phyloP scores from a whole-genome alignment of 2,329 filamentous ascomycete species.

The Aspergillus niger region DNA sequence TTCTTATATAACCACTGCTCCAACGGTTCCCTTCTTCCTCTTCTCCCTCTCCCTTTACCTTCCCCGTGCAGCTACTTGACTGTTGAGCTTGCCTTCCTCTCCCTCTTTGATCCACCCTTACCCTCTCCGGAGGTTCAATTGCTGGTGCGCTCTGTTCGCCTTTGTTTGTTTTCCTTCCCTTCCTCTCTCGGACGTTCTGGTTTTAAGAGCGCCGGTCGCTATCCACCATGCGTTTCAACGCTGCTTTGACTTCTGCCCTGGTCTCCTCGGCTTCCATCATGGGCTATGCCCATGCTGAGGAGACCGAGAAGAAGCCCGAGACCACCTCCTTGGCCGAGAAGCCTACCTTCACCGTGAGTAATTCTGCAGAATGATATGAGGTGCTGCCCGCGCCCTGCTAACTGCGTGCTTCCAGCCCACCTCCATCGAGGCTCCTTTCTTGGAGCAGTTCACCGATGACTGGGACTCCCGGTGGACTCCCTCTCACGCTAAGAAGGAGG shows the following conservation, averaged over 20 bases:
- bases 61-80: slow-evolving; percentile 7
- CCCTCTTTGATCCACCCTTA: slow-evolving; percentile 2
- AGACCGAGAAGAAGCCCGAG: slow-evolving; percentile 61
- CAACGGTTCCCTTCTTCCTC: slow-evolving; percentile 24
- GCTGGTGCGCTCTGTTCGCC: slow-evolving; percentile 20
- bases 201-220: neutral
- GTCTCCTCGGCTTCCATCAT: slow-evolving; percentile 70
- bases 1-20: slow-evolving; percentile 36
- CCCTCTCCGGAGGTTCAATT: slow-evolving; percentile 25
- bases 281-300: slow-evolving; percentile 67
- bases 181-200: neutral
- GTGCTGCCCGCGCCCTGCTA: slow-evolving; percentile 14
- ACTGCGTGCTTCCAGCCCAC: slow-evolving; percentile 65
- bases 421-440: slow-evolving; percentile 84
- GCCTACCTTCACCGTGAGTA: slow-evolving; percentile 84
- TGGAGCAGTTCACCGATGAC: slow-evolving; percentile 97
- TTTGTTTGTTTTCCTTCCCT: slow-evolving; percentile 19
- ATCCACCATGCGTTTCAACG: slow-evolving; percentile 78
- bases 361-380: neutral
- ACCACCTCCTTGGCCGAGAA: slow-evolving; percentile 63
- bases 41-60: slow-evolving; percentile 19
- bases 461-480: slow-evolving; percentile 94
- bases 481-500: slow-evolving; percentile 96
- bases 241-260: slow-evolving; percentile 70
- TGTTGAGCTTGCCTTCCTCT: slow-evolving; percentile 15